phyloP scores from a whole-genome alignment of 768 basidiomycete species.

The Pleurotus pulmonarius region DNA sequence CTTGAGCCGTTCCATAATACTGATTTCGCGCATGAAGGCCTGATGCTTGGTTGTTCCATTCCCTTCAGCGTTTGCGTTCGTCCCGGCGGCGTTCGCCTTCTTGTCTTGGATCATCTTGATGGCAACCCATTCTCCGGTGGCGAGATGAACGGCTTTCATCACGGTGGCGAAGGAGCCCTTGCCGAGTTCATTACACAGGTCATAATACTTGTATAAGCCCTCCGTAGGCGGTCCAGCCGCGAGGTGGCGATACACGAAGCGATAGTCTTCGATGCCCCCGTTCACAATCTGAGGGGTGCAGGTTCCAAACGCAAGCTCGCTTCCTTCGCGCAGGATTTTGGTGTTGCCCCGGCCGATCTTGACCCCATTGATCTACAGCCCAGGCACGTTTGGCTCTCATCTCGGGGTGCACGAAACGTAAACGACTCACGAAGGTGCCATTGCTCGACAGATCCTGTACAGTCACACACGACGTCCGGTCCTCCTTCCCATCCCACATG shows the following conservation, averaged over 20 bases:
- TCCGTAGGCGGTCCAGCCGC: conserved; percentile 44
- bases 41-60: conserved; percentile 19
- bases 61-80: conserved; percentile 21
- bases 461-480: conserved; percentile 35
- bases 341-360: conserved; percentile 57
- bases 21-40: conserved; percentile 67
- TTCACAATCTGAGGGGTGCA: conserved; percentile 39
- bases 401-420: background rate
- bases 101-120: conserved; percentile 81
- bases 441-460: conserved; percentile 65
- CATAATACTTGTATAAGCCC: conserved; percentile 64
- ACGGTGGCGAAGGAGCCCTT: conserved; percentile 92
- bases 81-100: conserved; percentile 29
- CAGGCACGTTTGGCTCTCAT: background rate
- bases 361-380: conserved; percentile 57
- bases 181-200: conserved; percentile 70
- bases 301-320: conserved; percentile 85
- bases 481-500: conserved; percentile 53
- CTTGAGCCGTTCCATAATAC: conserved; percentile 69
- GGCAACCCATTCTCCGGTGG: conserved; percentile 73
- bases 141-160: conserved; percentile 70
- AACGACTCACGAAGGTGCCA: conserved; percentile 60
- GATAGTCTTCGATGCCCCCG: conserved; percentile 63
- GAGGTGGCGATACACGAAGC: conserved; percentile 70
- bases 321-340: conserved; percentile 68